These are phyloP conservation scores for Stygiomarasmius scandens DNA, from an alignment of 1,284 basidiomycete genomes.

Conservation along the genomic window DNA sequence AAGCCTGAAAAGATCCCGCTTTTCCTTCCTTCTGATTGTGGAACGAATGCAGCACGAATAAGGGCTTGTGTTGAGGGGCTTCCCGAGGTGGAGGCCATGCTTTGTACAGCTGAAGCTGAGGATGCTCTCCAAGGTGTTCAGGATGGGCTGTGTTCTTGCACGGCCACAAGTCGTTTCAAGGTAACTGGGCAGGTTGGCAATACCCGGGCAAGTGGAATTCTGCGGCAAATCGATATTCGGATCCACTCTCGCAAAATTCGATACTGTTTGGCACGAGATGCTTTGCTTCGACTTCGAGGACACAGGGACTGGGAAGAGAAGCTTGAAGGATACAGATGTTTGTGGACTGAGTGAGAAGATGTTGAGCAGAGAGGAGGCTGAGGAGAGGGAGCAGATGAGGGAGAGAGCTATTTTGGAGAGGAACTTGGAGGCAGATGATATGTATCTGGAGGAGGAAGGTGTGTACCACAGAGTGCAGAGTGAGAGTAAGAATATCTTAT, in stretches of 20 bases:
- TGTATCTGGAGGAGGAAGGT: too few species aligned
- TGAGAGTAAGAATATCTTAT: too few species aligned
- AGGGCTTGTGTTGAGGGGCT: neutral
- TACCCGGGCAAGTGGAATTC: neutral
- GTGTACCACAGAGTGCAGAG: too few species aligned
- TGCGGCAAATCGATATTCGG: constrained; percentile 1
- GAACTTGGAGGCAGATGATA: too few species aligned
- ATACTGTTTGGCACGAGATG: constrained; percentile 5
- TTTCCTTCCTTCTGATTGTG: neutral
- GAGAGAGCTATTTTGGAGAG: too few species aligned
- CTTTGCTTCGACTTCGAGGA: constrained; percentile 7
- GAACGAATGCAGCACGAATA: too few species aligned
- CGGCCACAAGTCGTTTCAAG: neutral
- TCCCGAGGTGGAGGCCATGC: neutral
- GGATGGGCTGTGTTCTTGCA: neutral
- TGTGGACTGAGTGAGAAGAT: constrained; percentile 12
- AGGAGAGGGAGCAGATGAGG: too few species aligned
- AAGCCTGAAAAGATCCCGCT: neutral
- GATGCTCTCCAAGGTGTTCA: constrained; percentile 4
- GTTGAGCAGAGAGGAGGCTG: constrained; percentile 10
- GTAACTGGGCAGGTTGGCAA: constrained; percentile 4
- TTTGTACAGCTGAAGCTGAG: neutral
- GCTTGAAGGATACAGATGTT: constrained; percentile 10
- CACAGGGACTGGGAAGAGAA: constrained; percentile 9
- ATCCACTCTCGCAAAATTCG: neutral